Percentiles rank a stretch among this genome's conserved stretches.
These are phyloP conservation scores for Nakaseomyces nivariensis DNA, from an alignment of 1,139 yeast genomes.

Conservation along the genomic window DNA sequence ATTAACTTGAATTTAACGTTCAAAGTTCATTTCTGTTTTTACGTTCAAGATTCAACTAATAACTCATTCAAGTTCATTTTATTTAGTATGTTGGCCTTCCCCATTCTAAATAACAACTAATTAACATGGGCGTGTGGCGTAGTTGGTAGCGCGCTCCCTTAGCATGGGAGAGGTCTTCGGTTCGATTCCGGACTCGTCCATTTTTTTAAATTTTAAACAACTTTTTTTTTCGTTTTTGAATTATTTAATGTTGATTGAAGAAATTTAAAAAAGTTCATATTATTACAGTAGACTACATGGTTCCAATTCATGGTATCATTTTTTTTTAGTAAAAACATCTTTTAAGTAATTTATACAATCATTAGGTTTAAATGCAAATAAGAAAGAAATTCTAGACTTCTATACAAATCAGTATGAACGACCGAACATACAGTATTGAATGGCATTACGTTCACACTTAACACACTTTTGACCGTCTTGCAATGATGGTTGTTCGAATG, in stretches of 20 bases:
- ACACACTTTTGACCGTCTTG: constrained; percentile 77
- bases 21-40: no score
- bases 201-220: background rate
- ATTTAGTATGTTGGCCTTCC: no score
- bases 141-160: constrained; percentile 90
- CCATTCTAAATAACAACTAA: no score
- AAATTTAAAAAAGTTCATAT: background rate
- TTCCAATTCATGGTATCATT: background rate
- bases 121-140: constrained; percentile 73
- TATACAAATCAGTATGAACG: constrained; percentile 58
- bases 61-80: no score
- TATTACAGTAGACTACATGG: background rate
- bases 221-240: background rate
- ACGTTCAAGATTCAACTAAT: no score
- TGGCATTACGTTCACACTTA: constrained; percentile 66
- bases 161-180: constrained; percentile 88
- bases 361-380: constrained; percentile 1
- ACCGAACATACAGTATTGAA: constrained; percentile 86
- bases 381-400: background rate
- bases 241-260: background rate
- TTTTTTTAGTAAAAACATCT: background rate
- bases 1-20: no score
- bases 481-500: constrained; percentile 81
- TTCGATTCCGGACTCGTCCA: constrained; percentile 89
- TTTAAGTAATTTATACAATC: background rate